phyloP scores from a whole-genome alignment of 179 eudicot genomes.

The Vitellaria paradoxa region DNA sequence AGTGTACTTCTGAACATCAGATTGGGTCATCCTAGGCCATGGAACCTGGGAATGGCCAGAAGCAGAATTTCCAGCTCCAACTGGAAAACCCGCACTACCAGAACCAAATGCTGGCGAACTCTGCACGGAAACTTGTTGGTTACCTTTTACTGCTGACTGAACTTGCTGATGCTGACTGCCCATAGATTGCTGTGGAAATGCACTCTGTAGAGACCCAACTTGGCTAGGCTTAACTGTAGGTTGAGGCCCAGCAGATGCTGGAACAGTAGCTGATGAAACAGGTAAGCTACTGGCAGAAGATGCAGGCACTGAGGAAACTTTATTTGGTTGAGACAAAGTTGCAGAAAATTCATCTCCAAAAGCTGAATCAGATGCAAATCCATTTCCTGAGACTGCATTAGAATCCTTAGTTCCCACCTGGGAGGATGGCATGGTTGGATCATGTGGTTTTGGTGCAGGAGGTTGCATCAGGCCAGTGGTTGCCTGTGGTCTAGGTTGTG shows the following conservation, averaged over 20 bases:
- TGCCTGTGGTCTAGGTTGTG: constrained; percentile 29
- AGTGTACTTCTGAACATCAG: constrained; percentile 89
- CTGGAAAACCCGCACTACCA: constrained; percentile 32
- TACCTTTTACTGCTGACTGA: constrained; percentile 44
- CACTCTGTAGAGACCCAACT: constrained; percentile 37
- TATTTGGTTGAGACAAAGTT: constrained; percentile 40
- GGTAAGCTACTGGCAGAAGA: constrained; percentile 33
- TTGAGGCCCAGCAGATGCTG: constrained; percentile 40
- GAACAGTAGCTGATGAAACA: constrained; percentile 53
- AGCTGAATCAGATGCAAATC: constrained; percentile 51
- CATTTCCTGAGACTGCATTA: constrained; percentile 54
- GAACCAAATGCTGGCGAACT: constrained; percentile 29
- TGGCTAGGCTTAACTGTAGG: constrained; percentile 30
- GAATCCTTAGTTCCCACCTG: constrained; percentile 46
- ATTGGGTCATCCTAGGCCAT: constrained; percentile 87
- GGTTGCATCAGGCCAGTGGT: constrained; percentile 21
- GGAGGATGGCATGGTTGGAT: constrained; percentile 31
- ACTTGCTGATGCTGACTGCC: constrained; percentile 44
- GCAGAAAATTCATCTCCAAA: constrained; percentile 71
- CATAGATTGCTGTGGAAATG: constrained; percentile 38
- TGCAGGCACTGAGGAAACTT: constrained; percentile 38
- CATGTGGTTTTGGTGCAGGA: constrained; percentile 36
- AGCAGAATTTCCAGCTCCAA: constrained; percentile 42
- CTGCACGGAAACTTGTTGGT: constrained; percentile 48
- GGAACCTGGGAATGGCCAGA: constrained; percentile 55